Evolutionary conservation across 495 filamentous ascomycete species (phyloP).

Genomic region (Xylaria castorea): DNA sequence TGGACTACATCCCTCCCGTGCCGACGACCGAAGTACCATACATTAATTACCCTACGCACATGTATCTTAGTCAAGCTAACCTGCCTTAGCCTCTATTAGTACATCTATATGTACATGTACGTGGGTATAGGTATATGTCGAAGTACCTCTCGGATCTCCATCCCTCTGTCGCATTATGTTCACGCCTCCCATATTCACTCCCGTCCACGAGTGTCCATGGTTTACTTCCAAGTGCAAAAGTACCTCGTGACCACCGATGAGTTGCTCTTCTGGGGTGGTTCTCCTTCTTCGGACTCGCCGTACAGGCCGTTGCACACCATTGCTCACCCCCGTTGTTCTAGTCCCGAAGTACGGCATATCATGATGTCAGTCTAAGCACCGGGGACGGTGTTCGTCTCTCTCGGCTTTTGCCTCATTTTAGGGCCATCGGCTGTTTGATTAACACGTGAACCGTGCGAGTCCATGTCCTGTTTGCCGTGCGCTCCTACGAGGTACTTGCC

Average conservation of each 20-base stretch:
- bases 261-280: neutral
- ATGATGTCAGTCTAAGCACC: conserved; percentile 16
- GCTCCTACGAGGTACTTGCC: conserved; percentile 12
- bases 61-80: neutral
- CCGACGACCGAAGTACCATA: conserved; percentile 10
- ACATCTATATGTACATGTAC: neutral
- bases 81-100: neutral
- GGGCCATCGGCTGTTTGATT: conserved; percentile 26
- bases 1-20: neutral
- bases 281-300: conserved; percentile 18
- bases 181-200: conserved; percentile 10
- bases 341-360: neutral
- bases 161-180: conserved; percentile 1
- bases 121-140: neutral
- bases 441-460: conserved; percentile 26
- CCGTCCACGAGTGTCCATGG: neutral
- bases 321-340: neutral
- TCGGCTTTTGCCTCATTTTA: conserved; percentile 17
- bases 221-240: neutral
- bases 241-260: conserved; percentile 10
- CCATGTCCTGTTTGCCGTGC: conserved; percentile 9
- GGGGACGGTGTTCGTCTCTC: conserved; percentile 12
- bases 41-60: neutral
- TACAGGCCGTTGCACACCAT: conserved; percentile 12
- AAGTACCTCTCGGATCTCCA: conserved; percentile 5